phyloP scores from a whole-genome alignment of 1,284 basidiomycete genomes.

The Rhodotorula sp. region DNA sequence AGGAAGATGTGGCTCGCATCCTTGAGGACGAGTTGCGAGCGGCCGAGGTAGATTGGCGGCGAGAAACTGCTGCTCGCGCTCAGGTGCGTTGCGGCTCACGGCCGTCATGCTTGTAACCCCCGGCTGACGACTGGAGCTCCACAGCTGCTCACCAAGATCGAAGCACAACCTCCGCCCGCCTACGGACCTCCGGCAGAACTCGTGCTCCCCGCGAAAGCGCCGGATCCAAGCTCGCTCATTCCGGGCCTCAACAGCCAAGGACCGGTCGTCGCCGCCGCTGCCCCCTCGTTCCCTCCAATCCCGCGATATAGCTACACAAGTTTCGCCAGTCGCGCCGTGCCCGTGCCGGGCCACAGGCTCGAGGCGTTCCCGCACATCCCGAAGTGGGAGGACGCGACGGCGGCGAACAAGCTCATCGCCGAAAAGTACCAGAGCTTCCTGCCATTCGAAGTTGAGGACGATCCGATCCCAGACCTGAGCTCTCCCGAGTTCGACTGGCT shows the following conservation, averaged over 20 bases:
- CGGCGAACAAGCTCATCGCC: not conserved
- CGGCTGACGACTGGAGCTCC: accelerated
- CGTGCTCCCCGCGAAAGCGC: not conserved
- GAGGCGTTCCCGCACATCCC: not conserved
- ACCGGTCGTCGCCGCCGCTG: not conserved
- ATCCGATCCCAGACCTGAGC: not conserved
- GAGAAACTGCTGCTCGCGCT: not conserved
- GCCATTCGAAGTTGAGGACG: not conserved
- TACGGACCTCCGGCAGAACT: not conserved
- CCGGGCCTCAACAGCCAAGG: not conserved
- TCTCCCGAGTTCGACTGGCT: not conserved
- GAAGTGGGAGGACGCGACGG: not conserved
- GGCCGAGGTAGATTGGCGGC: slow-evolving; percentile 4
- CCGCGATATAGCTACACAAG: not conserved
- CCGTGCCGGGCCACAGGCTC: not conserved
- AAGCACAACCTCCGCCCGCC: not conserved
- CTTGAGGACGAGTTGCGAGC: not conserved
- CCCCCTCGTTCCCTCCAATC: not conserved
- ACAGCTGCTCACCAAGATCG: not conserved
- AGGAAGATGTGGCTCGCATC: not conserved
- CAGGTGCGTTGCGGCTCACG: not conserved
- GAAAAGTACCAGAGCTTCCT: not conserved
- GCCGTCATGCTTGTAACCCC: not conserved
- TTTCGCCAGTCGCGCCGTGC: not conserved
- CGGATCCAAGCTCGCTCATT: not conserved